A percentile compares a stretch with the other conserved stretches of the same genome.
Evolutionary conservation across 345 rosid genomes (phyloP).

Genomic region (Eucalyptus paniculata): DNA sequence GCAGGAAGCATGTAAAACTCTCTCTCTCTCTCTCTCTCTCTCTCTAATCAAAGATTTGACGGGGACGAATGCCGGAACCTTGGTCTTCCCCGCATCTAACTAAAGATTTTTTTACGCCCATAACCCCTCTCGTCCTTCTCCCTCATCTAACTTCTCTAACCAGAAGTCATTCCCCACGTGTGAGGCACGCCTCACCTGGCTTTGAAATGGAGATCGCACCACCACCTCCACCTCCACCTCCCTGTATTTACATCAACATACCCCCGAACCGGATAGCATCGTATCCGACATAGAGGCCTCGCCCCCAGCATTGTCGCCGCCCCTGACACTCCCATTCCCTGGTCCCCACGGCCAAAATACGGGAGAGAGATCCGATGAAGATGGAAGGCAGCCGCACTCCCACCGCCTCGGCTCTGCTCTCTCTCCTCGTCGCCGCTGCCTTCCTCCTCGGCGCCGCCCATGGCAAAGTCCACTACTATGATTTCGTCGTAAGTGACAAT

Average conservation of each 20-base stretch:
- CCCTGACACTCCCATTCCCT: neutral
- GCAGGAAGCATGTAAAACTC: neutral
- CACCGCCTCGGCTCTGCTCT: neutral
- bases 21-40: neutral
- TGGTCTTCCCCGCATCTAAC: too few species aligned
- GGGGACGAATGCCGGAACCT: neutral
- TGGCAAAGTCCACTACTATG: neutral
- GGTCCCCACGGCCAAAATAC: neutral
- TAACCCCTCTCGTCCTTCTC: rapidly evolving
- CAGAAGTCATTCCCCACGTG: neutral
- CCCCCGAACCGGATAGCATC: neutral
- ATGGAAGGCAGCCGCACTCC: neutral
- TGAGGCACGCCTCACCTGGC: neutral
- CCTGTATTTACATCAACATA: neutral
- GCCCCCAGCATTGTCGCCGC: neutral
- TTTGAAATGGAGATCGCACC: neutral
- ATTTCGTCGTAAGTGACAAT: neutral
- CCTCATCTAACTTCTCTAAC: neutral
- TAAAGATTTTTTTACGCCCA: too few species aligned
- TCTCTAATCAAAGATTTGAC: neutral
- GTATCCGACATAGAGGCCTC: neutral
- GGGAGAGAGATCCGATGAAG: neutral
- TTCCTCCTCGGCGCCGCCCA: neutral
- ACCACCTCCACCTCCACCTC: neutral
- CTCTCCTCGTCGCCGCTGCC: neutral